Evolutionary conservation across 768 basidiomycete species (phyloP), one percentile per base, ranked within the genome.

Genomic region (Melanogaster broomeanus): DNA sequence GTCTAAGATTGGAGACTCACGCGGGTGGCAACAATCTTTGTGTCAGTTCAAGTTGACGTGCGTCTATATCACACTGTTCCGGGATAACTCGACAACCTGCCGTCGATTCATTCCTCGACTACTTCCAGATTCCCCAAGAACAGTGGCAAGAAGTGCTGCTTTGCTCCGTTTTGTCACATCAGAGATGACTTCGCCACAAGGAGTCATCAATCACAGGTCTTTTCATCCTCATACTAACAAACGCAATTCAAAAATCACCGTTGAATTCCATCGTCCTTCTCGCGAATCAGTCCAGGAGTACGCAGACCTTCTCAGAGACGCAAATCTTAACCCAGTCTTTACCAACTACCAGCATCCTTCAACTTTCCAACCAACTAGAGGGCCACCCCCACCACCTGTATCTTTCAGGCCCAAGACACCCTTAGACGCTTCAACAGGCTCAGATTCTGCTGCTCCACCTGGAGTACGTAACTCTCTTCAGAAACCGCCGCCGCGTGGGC

Each of bases 271-370:
- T 72, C 76, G 84, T 16, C 88, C 88, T 3, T 85, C 84, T 11
- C 74, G 87, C 39, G 81, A 87, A 66, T 87, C 84, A 57, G 84
- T 90, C 54, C 86, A 87, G 57, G 87, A 90, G 58, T 89, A 89
- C 68, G 78, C 84, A 66, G 81, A 85, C 50, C 83, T 90, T 48
- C 78, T 91, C 47, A 78, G 77, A 28, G 80, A 86, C 67, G 74
- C 80, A 12, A 79, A 77, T 60, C 45, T 79, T 9, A 78, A 81
- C 80, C 78, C 83, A 31, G 75, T 78, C 33, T 77, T 78, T 39
- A n/a, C n/a, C n/a, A n/a, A n/a, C n/a, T 72, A 74, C 61, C 63
- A 62, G 51, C 76, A 69, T 51, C 74, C 66, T 0, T 1, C 41
- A 0, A 15, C 48, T 45, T 75, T 70, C 55, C 48, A 48, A 0